phyloP scores from a whole-genome alignment of 805 yeast genomes.

The Kodamaea laetipori region DNA sequence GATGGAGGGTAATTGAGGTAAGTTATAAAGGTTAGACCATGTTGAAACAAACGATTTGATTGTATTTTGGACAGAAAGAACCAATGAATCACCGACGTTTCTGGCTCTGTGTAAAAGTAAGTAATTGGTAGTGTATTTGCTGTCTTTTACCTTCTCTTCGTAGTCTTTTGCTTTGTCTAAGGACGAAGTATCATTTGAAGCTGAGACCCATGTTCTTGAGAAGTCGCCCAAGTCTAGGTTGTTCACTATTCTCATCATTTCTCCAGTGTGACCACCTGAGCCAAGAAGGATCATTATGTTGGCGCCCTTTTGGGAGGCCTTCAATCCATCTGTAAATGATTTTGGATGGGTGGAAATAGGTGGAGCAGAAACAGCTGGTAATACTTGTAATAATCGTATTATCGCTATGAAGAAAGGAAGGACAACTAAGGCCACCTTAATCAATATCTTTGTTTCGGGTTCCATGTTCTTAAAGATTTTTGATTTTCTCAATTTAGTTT shows the following conservation, averaged over 20 bases:
- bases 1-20: constrained; percentile 42
- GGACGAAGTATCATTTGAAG: constrained; percentile 57
- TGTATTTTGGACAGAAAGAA: constrained; percentile 51
- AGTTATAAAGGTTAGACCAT: constrained; percentile 24
- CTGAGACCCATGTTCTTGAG: constrained; percentile 42
- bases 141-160: constrained; percentile 27
- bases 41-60: constrained; percentile 36
- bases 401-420: constrained; percentile 26
- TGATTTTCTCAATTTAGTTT: neutral
- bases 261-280: constrained; percentile 97
- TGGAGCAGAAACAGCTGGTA: constrained; percentile 21
- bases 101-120: constrained; percentile 58
- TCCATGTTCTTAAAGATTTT: constrained; percentile 19
- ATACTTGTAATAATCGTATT: constrained; percentile 25
- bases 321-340: neutral
- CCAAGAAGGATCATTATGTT: constrained; percentile 71
- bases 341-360: neutral
- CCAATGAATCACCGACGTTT: constrained; percentile 55
- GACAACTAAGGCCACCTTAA: constrained; percentile 18
- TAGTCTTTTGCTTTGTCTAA: constrained; percentile 39
- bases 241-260: constrained; percentile 73
- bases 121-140: constrained; percentile 20
- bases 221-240: constrained; percentile 34
- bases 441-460: constrained; percentile 21
- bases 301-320: constrained; percentile 10